Base-by-base conservation (phyloP, 352 stramenopile genomes). In the Globisporangium barbulae region DNA sequence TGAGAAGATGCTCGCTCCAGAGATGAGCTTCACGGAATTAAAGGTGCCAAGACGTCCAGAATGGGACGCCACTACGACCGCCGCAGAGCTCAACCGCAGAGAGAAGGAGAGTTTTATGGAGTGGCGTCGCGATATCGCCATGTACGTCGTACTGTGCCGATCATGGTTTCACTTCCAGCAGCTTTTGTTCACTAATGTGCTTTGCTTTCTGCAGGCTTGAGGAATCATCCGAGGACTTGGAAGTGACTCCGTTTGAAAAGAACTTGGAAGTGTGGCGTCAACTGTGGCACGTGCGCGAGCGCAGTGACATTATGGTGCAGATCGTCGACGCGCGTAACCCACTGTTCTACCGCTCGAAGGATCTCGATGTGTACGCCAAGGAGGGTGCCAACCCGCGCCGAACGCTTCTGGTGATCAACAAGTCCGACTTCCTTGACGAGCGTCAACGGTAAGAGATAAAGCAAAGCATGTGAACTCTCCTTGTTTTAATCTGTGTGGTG, bases 251-350 rank as follows among this genome's bases (percentile, higher is more conserved):
- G 19, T 99, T 99, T 70, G 98, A 99, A 81, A 99, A 99, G 81
- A 99, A 99, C 76, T 61, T 99, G 45, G 96, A 99, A 67, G 98
- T 99, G 30, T 99, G 98, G 98, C 89, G 97, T 42, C 98, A 99
- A 76, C 78, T 99, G 7, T 99, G 98, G 98, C 88, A 98, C 39
- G 98, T 99, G 22, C 85, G 98, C 45, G 98, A 99, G 76, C 85
- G 97, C 65, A 99, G 91, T 78, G 90, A 99, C 59, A 88, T 99
- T 53, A 88, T 99, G 56, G 83, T 99, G 33, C 97, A 99, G 75
- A 98, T 99, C 45, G 96, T 99, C 2, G 98, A 99, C 74, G 97
- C 96, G 7, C 85, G 98, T 49, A 99, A 99, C 85, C 97, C 97
- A 3, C 79, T 99, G 5, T 99, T 99, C 75, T 99, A 99, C 73